Conservation (phyloP, 2,329 filamentous ascomycete genomes). For the Penicillium sp. region DNA sequence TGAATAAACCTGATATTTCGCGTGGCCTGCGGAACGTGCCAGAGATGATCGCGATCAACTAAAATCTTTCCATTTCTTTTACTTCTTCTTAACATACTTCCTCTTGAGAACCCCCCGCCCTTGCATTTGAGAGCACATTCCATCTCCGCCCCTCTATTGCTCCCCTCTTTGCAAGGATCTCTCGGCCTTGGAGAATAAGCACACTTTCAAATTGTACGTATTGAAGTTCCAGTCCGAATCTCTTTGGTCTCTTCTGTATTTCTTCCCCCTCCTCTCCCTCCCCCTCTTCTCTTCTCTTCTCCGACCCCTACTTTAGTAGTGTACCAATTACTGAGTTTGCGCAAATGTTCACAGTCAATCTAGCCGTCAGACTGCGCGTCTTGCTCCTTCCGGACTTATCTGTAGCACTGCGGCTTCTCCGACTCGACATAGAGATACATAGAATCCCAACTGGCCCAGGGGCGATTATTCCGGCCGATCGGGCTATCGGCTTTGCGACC, state of each 20-base stretch:
- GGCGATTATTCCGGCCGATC: conserved; percentile 20
- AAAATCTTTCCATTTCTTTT: conserved; percentile 16
- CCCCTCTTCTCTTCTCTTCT: neutral
- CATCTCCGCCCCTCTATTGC: conserved; percentile 3
- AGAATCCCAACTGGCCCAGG: conserved; percentile 14
- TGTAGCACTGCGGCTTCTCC: conserved; percentile 19
- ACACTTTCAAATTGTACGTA: conserved; percentile 12
- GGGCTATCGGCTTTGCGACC: conserved; percentile 23
- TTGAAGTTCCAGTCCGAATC: neutral
- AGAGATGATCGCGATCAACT: conserved; percentile 23
- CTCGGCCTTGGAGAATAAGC: conserved; percentile 1
- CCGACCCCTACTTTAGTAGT: conserved; percentile 5
- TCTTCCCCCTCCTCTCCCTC: neutral
- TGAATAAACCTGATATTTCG: neutral
- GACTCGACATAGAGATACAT: conserved; percentile 12
- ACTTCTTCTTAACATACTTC: conserved; percentile 11
- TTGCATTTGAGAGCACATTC: conserved; percentile 18
- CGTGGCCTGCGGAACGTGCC: neutral
- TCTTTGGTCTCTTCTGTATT: neutral
- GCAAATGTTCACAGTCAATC: conserved; percentile 25
- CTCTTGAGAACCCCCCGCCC: conserved; percentile 9
- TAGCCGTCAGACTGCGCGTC: conserved; percentile 15
- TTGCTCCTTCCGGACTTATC: conserved; percentile 14
- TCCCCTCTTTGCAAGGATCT: conserved; percentile 4
- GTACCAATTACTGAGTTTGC: conserved; percentile 11